Evolutionary conservation across 306 rosid species (phyloP).

Genomic region (Ormosia emarginata): DNA sequence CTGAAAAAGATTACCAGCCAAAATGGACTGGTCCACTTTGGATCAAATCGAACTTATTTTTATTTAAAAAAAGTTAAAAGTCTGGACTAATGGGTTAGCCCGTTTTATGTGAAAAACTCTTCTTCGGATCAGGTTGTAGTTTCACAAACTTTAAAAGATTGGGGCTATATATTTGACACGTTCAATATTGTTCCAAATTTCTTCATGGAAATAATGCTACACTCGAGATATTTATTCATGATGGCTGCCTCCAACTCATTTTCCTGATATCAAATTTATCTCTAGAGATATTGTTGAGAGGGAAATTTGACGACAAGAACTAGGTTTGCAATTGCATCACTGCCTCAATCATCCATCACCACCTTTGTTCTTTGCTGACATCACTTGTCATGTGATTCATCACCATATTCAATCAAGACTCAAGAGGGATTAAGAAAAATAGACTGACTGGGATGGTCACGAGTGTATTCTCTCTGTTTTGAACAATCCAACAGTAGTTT

Average conservation of each 20-base stretch:
- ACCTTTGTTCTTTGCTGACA: not conserved
- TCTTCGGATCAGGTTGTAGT: not conserved
- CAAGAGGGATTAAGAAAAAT: not conserved
- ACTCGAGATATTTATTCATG: too few species aligned
- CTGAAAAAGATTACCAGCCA: too few species aligned
- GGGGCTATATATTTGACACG: not conserved
- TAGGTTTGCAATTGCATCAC: constrained; percentile 12
- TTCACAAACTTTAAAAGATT: not conserved
- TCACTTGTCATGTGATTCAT: not conserved
- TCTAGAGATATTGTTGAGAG: not conserved
- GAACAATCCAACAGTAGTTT: not conserved
- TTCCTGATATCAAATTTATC: too few species aligned
- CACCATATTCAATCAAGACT: not conserved
- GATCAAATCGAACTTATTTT: too few species aligned
- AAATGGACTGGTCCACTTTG: too few species aligned
- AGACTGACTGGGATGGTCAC: constrained; percentile 5
- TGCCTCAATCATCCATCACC: not conserved
- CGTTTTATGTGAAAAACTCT: too few species aligned
- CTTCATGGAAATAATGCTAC: not conserved
- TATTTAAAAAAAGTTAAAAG: too few species aligned
- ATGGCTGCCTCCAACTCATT: too few species aligned
- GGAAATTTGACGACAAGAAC: not conserved
- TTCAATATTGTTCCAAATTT: not conserved
- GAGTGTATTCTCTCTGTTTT: not conserved
- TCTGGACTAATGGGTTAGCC: not conserved